These are phyloP conservation scores for Teratosphaeria pseudoeucalypti DNA, from an alignment of 2,329 filamentous ascomycete genomes.

Conservation along the genomic window DNA sequence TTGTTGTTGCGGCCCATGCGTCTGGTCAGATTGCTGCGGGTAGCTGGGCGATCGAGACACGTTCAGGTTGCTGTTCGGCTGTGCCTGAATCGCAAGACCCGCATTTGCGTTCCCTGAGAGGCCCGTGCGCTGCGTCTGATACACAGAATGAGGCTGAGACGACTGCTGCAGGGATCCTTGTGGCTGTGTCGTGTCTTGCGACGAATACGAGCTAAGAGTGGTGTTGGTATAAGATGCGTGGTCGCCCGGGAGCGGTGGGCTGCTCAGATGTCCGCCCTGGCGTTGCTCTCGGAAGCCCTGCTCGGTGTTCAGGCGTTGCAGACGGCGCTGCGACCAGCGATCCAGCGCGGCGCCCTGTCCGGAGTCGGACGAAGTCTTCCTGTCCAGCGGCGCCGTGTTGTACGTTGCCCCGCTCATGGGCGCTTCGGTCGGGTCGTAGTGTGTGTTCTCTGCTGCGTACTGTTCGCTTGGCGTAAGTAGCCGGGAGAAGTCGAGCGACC, in stretches of 20 bases:
- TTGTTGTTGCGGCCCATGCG: slow-evolving; percentile 5
- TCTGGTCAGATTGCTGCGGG: background rate
- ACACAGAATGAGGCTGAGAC: slow-evolving; percentile 12
- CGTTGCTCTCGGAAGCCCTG: slow-evolving; percentile 29
- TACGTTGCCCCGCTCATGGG: slow-evolving; percentile 19
- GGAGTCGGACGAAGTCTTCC: slow-evolving; percentile 26
- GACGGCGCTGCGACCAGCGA: slow-evolving; percentile 27
- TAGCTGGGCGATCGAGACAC: slow-evolving; percentile 6
- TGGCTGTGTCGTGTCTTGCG: slow-evolving; percentile 16
- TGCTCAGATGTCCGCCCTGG: slow-evolving; percentile 19
- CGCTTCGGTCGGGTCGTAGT: slow-evolving; percentile 6
- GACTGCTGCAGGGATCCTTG: slow-evolving; percentile 19
- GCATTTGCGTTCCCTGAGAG: slow-evolving; percentile 12
- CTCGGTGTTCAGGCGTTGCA: slow-evolving; percentile 30
- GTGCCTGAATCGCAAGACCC: slow-evolving; percentile 17
- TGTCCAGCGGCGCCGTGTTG: slow-evolving; percentile 9
- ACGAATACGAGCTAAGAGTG: slow-evolving; percentile 2
- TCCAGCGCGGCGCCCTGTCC: slow-evolving; percentile 21
- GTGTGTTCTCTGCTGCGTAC: slow-evolving; percentile 1
- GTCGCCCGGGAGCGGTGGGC: slow-evolving; percentile 14
- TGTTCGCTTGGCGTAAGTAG: slow-evolving; percentile 15
- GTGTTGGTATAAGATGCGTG: slow-evolving; percentile 1
- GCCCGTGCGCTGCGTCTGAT: slow-evolving; percentile 16
- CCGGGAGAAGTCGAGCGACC: slow-evolving; percentile 15
- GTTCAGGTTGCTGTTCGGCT: slow-evolving; percentile 8